A percentile compares a stretch with the other conserved stretches of the same genome.
phyloP scores from a whole-genome alignment of 169 alveolate genomes.

The Perkinsus marinus region DNA sequence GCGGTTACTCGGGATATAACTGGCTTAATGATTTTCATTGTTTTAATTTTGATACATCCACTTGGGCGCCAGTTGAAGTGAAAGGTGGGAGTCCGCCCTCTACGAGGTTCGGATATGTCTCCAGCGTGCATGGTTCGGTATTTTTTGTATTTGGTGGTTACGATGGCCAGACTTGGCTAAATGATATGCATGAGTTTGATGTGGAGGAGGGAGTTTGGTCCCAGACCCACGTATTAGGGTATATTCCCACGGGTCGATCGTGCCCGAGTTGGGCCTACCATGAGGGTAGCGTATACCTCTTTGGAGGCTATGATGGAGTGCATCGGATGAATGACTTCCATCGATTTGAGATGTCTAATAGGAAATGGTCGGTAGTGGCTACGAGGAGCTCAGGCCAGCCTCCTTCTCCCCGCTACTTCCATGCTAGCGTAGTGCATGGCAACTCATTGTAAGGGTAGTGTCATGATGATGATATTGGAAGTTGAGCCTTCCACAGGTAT shows the following conservation, averaged over 20 bases:
- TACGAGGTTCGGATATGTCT: conserved; percentile 15
- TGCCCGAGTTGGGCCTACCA: conserved; percentile 47
- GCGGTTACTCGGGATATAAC: conserved; percentile 60
- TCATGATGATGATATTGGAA: no score
- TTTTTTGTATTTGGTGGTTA: conserved; percentile 66
- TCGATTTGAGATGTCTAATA: conserved; percentile 37
- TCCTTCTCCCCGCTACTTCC: conserved; percentile 70
- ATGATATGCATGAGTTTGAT: conserved; percentile 59
- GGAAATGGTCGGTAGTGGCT: conserved; percentile 22
- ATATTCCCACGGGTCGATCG: conserved; percentile 34
- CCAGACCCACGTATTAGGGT: conserved; percentile 23
- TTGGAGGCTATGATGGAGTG: conserved; percentile 70
- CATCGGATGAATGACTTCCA: conserved; percentile 62
- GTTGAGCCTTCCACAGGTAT: conserved; percentile 10
- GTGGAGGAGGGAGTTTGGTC: conserved; percentile 35
- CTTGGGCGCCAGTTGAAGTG: conserved; percentile 1
- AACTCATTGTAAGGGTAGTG: conserved; percentile 10
- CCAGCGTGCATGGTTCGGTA: conserved; percentile 39
- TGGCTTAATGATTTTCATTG: conserved; percentile 53
- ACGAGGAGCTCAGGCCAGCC: conserved; percentile 31
- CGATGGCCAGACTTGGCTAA: conserved; percentile 60
- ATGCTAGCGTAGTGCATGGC: conserved; percentile 54
- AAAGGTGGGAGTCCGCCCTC: conserved; percentile 27
- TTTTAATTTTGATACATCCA: conserved; percentile 44
- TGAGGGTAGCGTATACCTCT: conserved; percentile 34